Conservation (phyloP, 306 rosid genomes). For the Pyrus communis region DNA sequence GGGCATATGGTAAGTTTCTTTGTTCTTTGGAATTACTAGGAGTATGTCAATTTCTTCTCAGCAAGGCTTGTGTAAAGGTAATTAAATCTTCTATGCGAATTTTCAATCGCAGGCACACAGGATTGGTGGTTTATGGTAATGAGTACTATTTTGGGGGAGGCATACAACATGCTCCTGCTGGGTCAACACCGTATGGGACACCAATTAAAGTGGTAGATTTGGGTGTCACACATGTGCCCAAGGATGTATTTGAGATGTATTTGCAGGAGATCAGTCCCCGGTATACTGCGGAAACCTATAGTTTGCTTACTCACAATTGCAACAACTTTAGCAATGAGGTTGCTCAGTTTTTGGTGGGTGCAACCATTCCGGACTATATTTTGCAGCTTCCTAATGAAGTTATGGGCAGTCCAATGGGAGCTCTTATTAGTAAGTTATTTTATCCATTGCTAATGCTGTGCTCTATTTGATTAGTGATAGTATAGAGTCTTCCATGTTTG, state of each 20-base stretch:
- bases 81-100: neutral
- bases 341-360: constrained; percentile 85
- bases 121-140: constrained; percentile 75
- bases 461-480: neutral
- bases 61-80: neutral
- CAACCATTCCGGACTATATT: constrained; percentile 67
- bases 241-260: constrained; percentile 79
- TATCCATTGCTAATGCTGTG: neutral
- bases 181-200: constrained; percentile 75
- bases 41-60: neutral
- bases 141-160: constrained; percentile 98
- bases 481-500: neutral
- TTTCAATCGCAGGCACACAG: constrained; percentile 70
- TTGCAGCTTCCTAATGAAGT: constrained; percentile 84
- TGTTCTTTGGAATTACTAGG: neutral
- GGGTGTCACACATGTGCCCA: constrained; percentile 82
- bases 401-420: constrained; percentile 86
- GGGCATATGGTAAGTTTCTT: constrained; percentile 70
- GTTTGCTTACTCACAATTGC: constrained; percentile 79
- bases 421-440: constrained; percentile 57
- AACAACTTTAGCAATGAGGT: constrained; percentile 91
- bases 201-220: constrained; percentile 67
- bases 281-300: constrained; percentile 71
- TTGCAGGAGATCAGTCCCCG: constrained; percentile 79
- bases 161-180: constrained; percentile 63